Percentiles rank a stretch among this genome's conserved stretches.
Conservation (phyloP, 2,329 filamentous ascomycete species). For the Plectosphaerella plurivora region DNA sequence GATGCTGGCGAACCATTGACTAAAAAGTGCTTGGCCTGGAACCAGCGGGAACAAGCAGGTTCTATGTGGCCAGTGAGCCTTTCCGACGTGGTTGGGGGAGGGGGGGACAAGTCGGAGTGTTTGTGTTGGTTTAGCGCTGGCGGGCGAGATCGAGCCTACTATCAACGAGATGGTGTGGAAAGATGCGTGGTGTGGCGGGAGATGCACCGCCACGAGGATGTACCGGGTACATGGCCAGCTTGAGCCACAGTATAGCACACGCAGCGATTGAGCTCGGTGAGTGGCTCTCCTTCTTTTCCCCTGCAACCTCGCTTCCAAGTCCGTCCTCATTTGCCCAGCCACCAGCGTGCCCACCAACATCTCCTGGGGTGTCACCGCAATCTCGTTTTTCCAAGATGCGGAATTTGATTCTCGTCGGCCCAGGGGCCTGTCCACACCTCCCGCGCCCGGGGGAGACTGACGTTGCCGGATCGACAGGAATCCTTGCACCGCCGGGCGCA, state of each 20-base stretch:
- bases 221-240: not conserved
- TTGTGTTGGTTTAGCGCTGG: no score
- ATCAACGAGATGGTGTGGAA: not conserved
- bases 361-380: not conserved
- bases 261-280: not conserved
- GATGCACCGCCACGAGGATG: not conserved
- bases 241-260: not conserved
- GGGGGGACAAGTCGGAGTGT: no score
- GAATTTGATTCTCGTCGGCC: not conserved
- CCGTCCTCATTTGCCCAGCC: not conserved
- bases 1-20: no score
- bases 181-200: not conserved
- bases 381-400: not conserved
- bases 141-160: not conserved
- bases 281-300: no score
- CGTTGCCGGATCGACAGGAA: not conserved
- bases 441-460: not conserved
- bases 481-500: not conserved
- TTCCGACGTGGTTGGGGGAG: no score
- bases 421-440: not conserved
- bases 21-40: no score
- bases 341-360: not conserved
- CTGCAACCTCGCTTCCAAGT: not conserved
- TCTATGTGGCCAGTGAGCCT: no score
- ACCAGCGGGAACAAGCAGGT: no score